A percentile compares a stretch with the other conserved stretches of the same genome.
Conservation (phyloP, 2,329 filamentous ascomycete species). For the Penicillium sp. region DNA sequence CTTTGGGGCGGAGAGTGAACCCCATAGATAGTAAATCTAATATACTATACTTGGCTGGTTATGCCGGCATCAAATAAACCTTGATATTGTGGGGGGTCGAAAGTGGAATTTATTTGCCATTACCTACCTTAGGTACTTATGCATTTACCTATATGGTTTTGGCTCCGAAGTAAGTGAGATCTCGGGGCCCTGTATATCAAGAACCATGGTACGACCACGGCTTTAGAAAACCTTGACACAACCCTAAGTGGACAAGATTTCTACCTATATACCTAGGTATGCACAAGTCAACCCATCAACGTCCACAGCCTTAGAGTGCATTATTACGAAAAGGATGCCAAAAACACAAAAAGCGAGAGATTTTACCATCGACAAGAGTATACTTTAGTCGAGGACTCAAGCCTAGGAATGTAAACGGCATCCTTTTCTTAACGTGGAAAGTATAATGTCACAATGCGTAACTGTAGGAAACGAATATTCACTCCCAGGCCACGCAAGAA, state of each 20-base stretch:
- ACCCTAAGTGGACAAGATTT: not conserved
- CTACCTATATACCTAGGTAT: not conserved
- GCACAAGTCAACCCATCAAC: not conserved
- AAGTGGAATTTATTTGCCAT: not conserved
- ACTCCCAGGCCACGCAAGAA: not conserved
- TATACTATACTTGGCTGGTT: not conserved
- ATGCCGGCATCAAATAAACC: not conserved
- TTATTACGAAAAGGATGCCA: too few species aligned
- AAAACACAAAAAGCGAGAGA: not conserved
- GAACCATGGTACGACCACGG: slow-evolving; percentile 1
- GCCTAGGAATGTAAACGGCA: not conserved
- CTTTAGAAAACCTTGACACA: not conserved
- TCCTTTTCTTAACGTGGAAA: not conserved
- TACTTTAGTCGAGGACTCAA: not conserved
- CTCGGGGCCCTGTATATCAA: not conserved
- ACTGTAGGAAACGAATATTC: not conserved
- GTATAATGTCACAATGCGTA: not conserved
- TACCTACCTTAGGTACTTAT: not conserved
- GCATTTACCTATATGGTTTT: not conserved
- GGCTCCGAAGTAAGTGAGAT: not conserved
- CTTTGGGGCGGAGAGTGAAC: not conserved
- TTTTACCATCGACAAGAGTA: not conserved
- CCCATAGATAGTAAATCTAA: not conserved
- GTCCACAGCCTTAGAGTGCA: too few species aligned
- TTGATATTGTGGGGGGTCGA: not conserved